Evolutionary conservation across 139 green algal species (phyloP).

Genomic region (Nannochloris sp.): DNA sequence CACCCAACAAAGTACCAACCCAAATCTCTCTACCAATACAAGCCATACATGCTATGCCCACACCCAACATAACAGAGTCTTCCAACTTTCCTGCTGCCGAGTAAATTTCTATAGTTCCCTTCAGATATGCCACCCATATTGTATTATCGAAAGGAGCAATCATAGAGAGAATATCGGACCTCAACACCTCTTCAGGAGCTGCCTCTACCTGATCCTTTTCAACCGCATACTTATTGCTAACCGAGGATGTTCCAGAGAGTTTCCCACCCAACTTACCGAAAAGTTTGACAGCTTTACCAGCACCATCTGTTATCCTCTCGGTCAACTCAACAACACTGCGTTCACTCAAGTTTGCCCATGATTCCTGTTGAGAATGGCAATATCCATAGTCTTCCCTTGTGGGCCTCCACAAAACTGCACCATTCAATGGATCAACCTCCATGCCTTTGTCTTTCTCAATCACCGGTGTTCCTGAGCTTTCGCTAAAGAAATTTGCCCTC

Average conservation of each 20-base stretch:
- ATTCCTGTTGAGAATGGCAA: constrained; percentile 21
- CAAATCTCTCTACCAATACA: constrained; percentile 40
- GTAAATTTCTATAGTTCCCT: constrained; percentile 52
- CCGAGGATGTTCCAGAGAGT: neutral
- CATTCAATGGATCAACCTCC: constrained; percentile 24
- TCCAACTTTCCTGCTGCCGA: constrained; percentile 38
- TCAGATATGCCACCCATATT: constrained; percentile 49
- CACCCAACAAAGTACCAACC: constrained; percentile 49
- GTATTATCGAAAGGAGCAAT: constrained; percentile 7
- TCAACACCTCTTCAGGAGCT: neutral
- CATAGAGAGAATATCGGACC: neutral
- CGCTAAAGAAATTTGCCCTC: neutral
- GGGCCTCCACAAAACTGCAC: constrained; percentile 3
- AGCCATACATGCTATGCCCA: constrained; percentile 25
- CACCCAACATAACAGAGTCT: constrained; percentile 16
- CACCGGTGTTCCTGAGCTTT: neutral
- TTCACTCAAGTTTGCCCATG: constrained; percentile 36
- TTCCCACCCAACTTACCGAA: constrained; percentile 5
- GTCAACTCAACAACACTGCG: constrained; percentile 28
- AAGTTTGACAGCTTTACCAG: constrained; percentile 31
- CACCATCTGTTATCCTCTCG: constrained; percentile 30
- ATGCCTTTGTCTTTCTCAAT: constrained; percentile 20
- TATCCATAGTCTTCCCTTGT: neutral
- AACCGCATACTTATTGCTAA: neutral
- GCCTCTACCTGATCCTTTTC: neutral